phyloP scores from a whole-genome alignment of 805 yeast species.

The Debaryomyces castellii region DNA sequence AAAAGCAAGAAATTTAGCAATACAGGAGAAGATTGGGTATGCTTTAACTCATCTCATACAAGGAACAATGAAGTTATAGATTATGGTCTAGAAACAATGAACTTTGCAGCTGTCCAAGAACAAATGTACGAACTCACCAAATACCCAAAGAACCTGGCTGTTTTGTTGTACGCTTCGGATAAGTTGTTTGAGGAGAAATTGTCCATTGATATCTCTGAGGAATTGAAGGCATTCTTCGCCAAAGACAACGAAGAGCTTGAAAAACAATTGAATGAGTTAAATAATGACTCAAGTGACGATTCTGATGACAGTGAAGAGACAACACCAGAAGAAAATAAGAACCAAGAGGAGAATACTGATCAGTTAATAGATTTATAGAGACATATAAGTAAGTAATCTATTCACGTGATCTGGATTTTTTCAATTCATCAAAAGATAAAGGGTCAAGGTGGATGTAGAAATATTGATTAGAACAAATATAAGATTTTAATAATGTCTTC shows the following conservation, averaged over 20 bases:
- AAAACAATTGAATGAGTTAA: neutral
- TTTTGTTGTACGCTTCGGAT: slow-evolving; percentile 19
- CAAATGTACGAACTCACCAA: slow-evolving; percentile 13
- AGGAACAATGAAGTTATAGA: slow-evolving; percentile 12
- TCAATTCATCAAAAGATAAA: neutral
- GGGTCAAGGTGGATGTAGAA: neutral
- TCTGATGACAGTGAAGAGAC: neutral
- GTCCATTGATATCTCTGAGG: slow-evolving; percentile 5
- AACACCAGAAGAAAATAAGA: neutral
- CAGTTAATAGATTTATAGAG: neutral
- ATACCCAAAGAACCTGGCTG: slow-evolving; percentile 10
- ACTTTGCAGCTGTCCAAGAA: slow-evolving; percentile 18
- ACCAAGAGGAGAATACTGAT: neutral
- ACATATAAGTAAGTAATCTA: neutral
- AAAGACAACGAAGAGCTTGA: slow-evolving; percentile 13
- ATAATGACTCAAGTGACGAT: neutral
- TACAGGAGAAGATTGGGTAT: slow-evolving; percentile 21
- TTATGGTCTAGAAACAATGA: slow-evolving; percentile 17
- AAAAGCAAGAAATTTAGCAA: slow-evolving; percentile 10
- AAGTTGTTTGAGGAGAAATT: slow-evolving; percentile 6
- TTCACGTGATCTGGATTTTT: neutral
- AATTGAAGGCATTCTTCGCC: slow-evolving; percentile 14
- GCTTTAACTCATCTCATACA: slow-evolving; percentile 10
- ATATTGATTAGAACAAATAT: neutral
- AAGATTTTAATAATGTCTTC: slow-evolving; percentile 32